A percentile compares a stretch with the other conserved stretches of the same genome.
These are phyloP conservation scores for Cercospora janseana DNA, from an alignment of 2,329 filamentous ascomycete species.

Conservation along the genomic window DNA sequence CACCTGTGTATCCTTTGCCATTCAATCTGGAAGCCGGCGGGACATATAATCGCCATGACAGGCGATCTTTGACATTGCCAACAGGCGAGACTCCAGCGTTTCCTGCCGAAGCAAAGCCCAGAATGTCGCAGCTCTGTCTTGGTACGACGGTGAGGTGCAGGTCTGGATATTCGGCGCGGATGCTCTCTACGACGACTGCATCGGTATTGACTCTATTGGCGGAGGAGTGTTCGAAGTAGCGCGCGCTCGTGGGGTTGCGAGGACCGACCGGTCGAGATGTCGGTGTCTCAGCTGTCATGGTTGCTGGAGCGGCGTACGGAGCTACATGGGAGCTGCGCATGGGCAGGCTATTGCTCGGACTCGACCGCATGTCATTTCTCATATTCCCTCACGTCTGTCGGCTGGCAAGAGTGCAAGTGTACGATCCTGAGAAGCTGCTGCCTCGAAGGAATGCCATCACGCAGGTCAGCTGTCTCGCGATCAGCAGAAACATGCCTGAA, in stretches of 20 bases:
- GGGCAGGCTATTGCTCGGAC: neutral
- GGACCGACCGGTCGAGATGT: constrained; percentile 16
- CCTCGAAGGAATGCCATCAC: neutral
- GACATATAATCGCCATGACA: constrained; percentile 42
- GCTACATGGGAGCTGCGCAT: neutral
- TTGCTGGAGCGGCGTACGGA: neutral
- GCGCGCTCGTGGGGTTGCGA: constrained; percentile 40
- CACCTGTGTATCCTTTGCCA: constrained; percentile 40
- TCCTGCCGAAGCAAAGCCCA: constrained; percentile 45
- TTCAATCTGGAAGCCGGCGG: constrained; percentile 43
- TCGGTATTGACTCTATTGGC: constrained; percentile 47
- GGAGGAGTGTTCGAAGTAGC: constrained; percentile 47
- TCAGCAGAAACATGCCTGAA: neutral
- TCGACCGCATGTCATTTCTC: constrained; percentile 6
- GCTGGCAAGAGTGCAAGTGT: neutral
- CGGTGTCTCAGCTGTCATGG: constrained; percentile 21
- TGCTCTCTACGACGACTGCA: constrained; percentile 44
- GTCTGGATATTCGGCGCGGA: constrained; percentile 47
- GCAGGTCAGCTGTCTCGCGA: constrained; percentile 8
- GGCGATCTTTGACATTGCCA: constrained; percentile 42
- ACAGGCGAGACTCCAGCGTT: constrained; percentile 43
- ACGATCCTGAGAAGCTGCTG: neutral
- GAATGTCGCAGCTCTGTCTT: constrained; percentile 37
- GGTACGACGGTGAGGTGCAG: constrained; percentile 47
- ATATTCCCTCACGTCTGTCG: neutral